These are phyloP conservation scores for Populus davidiana DNA, from an alignment of 345 rosid genomes.

Conservation along the genomic window DNA sequence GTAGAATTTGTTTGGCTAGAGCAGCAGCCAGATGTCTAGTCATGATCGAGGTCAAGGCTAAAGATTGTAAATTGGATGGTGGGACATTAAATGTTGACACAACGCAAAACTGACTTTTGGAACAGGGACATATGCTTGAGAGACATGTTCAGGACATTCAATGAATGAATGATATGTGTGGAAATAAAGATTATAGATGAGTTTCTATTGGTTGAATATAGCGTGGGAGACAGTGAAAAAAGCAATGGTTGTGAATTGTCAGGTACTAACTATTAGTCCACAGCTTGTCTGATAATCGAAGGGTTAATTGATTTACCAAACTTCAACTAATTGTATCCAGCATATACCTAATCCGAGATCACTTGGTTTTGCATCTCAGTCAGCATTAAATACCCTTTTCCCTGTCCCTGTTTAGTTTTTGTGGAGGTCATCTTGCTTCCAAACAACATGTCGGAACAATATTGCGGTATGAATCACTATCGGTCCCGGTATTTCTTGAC, in stretches of 20 bases:
- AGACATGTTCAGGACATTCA: too few species aligned
- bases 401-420: neutral
- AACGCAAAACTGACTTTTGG: neutral
- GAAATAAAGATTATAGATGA: too few species aligned
- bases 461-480: neutral
- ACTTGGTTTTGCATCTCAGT: too few species aligned
- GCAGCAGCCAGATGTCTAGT: slow-evolving; percentile 9
- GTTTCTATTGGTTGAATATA: too few species aligned
- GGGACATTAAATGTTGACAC: neutral
- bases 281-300: too few species aligned
- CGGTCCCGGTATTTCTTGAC: neutral
- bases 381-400: neutral
- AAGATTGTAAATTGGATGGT: neutral
- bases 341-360: too few species aligned
- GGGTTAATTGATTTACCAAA: too few species aligned
- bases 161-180: too few species aligned
- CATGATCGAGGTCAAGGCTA: neutral
- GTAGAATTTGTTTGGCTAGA: slow-evolving; percentile 1
- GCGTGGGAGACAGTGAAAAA: too few species aligned
- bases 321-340: too few species aligned
- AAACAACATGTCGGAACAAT: neutral
- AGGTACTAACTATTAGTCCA: too few species aligned
- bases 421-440: neutral
- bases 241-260: too few species aligned
- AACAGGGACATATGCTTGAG: neutral